Evolutionary conservation across 306 rosid species (phyloP).

Genomic region (Prunus dulcis): DNA sequence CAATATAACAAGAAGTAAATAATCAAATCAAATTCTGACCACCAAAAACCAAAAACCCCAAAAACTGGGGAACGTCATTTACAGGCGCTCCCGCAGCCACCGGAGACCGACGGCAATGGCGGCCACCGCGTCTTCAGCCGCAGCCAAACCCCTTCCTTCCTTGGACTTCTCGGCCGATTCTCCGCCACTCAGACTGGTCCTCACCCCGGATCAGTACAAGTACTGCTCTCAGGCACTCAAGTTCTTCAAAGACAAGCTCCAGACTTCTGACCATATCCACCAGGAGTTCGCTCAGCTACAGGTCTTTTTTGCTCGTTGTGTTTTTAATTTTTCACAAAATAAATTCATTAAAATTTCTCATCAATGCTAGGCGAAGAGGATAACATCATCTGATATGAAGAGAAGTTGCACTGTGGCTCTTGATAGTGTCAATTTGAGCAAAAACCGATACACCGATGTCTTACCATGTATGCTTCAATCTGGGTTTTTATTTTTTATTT

Average conservation of each 20-base stretch:
- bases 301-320: constrained; percentile 24
- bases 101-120: constrained; percentile 33
- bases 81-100: constrained; percentile 33
- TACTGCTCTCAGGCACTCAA: constrained; percentile 61
- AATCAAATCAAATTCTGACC: neutral
- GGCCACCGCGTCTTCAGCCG: constrained; percentile 12
- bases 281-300: constrained; percentile 70
- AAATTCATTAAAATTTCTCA: constrained; percentile 1
- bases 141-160: constrained; percentile 11
- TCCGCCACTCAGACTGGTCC: constrained; percentile 38
- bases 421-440: constrained; percentile 57
- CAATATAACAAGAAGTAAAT: neutral
- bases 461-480: constrained; percentile 41
- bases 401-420: constrained; percentile 62
- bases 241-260: constrained; percentile 56
- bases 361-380: constrained; percentile 49
- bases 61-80: constrained; percentile 50
- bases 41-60: neutral
- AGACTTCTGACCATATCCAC: constrained; percentile 34
- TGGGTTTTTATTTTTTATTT: neutral
- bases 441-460: constrained; percentile 75
- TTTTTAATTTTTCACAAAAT: neutral
- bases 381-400: constrained; percentile 58
- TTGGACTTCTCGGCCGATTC: constrained; percentile 51
- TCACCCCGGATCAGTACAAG: constrained; percentile 59